Evolutionary conservation across 2,329 filamentous ascomycete genomes (phyloP).

Genomic region (Fusarium tanahbumbuense): DNA sequence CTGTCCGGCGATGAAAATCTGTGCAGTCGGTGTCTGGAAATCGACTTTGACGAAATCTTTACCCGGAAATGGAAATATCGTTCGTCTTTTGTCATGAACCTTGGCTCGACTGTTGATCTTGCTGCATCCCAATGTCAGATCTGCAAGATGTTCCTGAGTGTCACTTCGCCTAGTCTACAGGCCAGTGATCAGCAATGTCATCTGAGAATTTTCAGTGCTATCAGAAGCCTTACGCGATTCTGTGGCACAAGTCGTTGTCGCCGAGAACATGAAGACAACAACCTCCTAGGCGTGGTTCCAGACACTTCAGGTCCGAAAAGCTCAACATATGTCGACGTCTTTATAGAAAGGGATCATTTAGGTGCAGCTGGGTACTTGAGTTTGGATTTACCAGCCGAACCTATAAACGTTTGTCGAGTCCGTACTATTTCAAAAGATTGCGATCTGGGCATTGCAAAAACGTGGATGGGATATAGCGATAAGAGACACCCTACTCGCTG

Average conservation of each 20-base stretch:
- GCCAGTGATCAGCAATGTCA: background rate
- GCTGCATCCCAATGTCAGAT: background rate
- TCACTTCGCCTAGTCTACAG: background rate
- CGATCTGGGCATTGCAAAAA: background rate
- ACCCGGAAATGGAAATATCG: background rate
- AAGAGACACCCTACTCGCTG: background rate
- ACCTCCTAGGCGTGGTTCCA: background rate
- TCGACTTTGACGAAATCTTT: background rate
- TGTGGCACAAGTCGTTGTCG: fast-evolving
- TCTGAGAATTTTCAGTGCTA: background rate
- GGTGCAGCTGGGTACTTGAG: background rate
- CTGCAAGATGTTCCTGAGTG: background rate
- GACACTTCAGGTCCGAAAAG: too few species aligned
- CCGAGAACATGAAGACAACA: background rate
- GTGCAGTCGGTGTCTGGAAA: background rate
- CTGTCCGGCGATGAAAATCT: background rate
- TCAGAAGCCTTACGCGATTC: background rate
- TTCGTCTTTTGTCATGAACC: background rate
- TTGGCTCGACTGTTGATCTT: background rate
- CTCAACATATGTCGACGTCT: too few species aligned
- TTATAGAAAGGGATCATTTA: too few species aligned
- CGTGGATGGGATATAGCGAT: background rate
- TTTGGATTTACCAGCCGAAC: background rate
- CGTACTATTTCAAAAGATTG: too few species aligned
- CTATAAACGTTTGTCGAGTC: background rate